phyloP scores from a whole-genome alignment of 2,329 filamentous ascomycete species.

The Colletotrichum sp. region DNA sequence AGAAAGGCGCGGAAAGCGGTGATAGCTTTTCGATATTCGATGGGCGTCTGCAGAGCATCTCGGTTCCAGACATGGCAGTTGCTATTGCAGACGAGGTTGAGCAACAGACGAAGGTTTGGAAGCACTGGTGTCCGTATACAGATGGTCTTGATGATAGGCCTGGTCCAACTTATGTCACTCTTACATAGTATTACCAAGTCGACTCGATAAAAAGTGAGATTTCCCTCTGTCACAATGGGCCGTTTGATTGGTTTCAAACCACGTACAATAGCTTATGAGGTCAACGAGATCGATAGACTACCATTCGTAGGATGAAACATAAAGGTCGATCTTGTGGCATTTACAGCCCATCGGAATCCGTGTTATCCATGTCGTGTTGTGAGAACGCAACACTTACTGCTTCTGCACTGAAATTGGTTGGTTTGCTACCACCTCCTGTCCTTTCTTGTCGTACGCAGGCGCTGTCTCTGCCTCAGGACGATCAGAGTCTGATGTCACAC shows the following conservation, averaged over 20 bases:
- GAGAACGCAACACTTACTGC: rapidly evolving
- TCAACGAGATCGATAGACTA: neutral
- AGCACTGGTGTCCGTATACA: neutral
- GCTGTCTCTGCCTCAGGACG: neutral
- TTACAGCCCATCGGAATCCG: neutral
- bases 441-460: neutral
- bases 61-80: neutral
- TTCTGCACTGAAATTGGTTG: neutral
- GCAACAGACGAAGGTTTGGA: neutral
- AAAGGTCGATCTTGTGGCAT: neutral
- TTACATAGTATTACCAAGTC: neutral
- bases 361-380: rapidly evolving
- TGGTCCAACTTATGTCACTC: neutral
- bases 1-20: neutral
- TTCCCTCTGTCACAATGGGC: rapidly evolving
- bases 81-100: neutral
- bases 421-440: neutral
- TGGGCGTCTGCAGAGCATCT: neutral
- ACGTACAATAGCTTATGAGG: rapidly evolving
- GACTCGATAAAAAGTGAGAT: neutral
- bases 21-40: neutral
- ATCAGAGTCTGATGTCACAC: slow-evolving; percentile 1
- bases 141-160: neutral
- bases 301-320: rapidly evolving
- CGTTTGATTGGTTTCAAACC: rapidly evolving